phyloP scores from a whole-genome alignment of 257 asterid genomes.

The Cinchona pubescens region DNA sequence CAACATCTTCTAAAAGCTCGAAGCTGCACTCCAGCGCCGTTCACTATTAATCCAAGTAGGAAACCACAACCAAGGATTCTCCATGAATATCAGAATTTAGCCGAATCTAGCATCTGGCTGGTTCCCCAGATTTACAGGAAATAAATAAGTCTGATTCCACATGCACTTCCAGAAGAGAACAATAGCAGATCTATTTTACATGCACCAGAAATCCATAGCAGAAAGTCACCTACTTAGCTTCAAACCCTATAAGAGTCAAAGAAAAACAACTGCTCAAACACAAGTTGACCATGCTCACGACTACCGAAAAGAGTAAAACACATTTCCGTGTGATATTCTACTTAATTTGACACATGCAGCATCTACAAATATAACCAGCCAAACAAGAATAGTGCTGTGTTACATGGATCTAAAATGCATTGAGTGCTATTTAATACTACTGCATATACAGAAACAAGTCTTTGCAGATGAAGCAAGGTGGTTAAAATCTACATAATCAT shows the following conservation, averaged over 20 bases:
- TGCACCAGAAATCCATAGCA: not conserved
- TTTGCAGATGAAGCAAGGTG: not conserved
- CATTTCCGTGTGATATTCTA: not conserved
- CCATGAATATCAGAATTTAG: not conserved
- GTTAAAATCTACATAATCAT: not conserved
- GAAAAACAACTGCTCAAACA: not conserved
- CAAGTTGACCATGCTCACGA: not conserved
- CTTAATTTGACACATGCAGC: not conserved
- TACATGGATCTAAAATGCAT: not conserved
- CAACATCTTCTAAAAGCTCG: not conserved
- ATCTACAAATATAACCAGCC: not conserved
- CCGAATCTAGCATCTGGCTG: not conserved
- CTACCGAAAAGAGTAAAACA: too few species aligned
- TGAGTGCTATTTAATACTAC: not conserved
- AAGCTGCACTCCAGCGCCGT: not conserved
- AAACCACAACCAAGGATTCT: not conserved
- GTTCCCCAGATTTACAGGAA: not conserved
- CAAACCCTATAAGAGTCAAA: not conserved
- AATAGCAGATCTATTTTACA: not conserved
- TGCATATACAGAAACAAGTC: not conserved
- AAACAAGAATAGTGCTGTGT: not conserved
- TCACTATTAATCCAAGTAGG: not conserved
- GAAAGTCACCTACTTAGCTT: not conserved
- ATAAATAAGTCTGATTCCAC: not conserved
- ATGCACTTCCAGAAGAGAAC: not conserved